Evolutionary conservation across 148 eudicot genomes (phyloP), one percentile per base, ranked within the genome.

Genomic region (Fagopyrum homotropicum): DNA sequence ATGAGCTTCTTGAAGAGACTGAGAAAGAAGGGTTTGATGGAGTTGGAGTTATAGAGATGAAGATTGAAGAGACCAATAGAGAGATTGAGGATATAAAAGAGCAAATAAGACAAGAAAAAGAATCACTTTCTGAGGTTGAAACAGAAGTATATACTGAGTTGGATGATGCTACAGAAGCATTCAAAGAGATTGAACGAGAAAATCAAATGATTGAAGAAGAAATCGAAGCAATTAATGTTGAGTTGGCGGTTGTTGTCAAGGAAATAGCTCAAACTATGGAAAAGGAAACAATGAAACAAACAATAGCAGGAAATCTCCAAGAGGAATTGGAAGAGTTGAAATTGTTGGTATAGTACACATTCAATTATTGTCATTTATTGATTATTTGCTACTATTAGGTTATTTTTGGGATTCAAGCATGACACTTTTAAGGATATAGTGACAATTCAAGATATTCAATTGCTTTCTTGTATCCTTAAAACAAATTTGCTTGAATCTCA

Each of bases 21-120:
- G 82, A 81, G 17, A 72, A 79, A 6, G 68, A 81, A 76, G 69
- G 82, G 3, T 71, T 48, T 9, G 8, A 45, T n/a, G 73, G 30
- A 26, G 52, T 54, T 5, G 83, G 85, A 40, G 75, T 78, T 69
- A 75, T 87, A 7, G 91, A 84, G 45, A 60, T 75, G 61, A 84
- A 84, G 79, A 87, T 90, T 56, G 89, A 79, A n/a, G 91, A 86
- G 75, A 85, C 83, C 14, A 85, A 83, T 1, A 83, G 83, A 75
- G 84, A 86, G 35, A 82, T 86, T 35, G 72, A 48, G 69, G 84
- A 82, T 15, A n/a, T 95, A 49, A 77, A 83, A 66, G 92, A 85
- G 52, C 83, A 90, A 49, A 73, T 90, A 43, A 70, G 77, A 30
- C 80, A 75, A 56, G 84, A 84, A 0, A 79, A 79, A 2, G 87